phyloP scores from a whole-genome alignment of 345 rosid genomes.

The Passiflora organensis region DNA sequence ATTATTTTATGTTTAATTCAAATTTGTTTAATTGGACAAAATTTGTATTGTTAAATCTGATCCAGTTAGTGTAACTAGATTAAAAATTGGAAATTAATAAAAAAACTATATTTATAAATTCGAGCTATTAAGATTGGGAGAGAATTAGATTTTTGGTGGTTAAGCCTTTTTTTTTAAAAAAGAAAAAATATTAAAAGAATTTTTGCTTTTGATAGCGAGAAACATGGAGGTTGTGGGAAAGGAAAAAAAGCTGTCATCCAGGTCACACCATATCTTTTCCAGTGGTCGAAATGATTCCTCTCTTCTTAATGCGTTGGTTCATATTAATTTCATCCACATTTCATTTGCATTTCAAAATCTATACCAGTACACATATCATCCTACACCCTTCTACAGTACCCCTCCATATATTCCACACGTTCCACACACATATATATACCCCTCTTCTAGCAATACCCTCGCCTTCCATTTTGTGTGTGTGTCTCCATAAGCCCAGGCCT shows the following conservation, averaged over 20 bases:
- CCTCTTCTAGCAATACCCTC: neutral
- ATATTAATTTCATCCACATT: conserved; percentile 23
- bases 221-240: neutral
- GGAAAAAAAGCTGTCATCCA: conserved; percentile 39
- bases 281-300: conserved; percentile 43
- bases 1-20: too few relatives aligned
- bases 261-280: conserved; percentile 48
- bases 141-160: too few relatives aligned
- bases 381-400: neutral
- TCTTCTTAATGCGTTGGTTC: neutral
- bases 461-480: neutral
- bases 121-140: too few relatives aligned
- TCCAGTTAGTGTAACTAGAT: too few relatives aligned
- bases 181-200: neutral
- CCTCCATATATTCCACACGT: neutral
- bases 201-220: too few relatives aligned
- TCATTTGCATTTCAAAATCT: conserved; percentile 34
- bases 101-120: too few relatives aligned
- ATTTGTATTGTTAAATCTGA: too few relatives aligned
- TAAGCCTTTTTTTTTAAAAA: too few relatives aligned
- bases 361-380: neutral
- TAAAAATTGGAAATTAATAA: too few relatives aligned
- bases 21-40: too few relatives aligned
- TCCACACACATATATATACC: conserved; percentile 1
- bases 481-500: conserved; percentile 6